Conservation (phyloP, 306 rosid genomes). For the Malus domestica region DNA sequence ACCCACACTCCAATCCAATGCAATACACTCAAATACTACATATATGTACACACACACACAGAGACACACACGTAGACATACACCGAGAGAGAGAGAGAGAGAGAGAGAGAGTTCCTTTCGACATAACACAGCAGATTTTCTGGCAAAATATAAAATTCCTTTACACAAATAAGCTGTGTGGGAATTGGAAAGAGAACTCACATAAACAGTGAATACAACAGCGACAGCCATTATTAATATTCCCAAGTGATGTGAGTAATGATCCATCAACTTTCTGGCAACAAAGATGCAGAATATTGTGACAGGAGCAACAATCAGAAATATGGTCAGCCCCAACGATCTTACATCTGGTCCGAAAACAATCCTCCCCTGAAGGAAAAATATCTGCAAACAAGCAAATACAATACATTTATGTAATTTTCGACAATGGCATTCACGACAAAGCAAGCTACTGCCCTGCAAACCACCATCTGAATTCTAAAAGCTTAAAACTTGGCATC, state of each 20-base stretch:
- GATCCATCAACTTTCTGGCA: constrained; percentile 76
- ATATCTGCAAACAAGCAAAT: constrained; percentile 56
- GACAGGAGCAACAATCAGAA: constrained; percentile 81
- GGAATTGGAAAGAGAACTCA: constrained; percentile 37
- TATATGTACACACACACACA: no score
- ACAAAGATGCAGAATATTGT: constrained; percentile 81
- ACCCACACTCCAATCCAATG: no score
- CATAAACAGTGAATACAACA: constrained; percentile 63
- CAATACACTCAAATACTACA: no score
- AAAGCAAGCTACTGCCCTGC: neutral
- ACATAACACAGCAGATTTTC: neutral
- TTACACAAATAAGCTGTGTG: neutral
- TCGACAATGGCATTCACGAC: neutral
- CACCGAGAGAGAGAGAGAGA: no score
- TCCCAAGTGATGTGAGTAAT: constrained; percentile 65
- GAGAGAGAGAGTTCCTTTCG: neutral
- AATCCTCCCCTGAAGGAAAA: constrained; percentile 85
- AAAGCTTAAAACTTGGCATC: neutral
- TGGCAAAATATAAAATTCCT: neutral
- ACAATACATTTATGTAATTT: neutral
- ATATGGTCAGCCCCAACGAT: constrained; percentile 75
- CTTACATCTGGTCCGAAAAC: constrained; percentile 99
- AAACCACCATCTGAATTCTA: neutral
- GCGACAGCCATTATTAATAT: constrained; percentile 54
- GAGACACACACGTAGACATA: no score